Conservation (phyloP, 2,329 filamentous ascomycete species). For the Botryosphaeria dothidea region DNA sequence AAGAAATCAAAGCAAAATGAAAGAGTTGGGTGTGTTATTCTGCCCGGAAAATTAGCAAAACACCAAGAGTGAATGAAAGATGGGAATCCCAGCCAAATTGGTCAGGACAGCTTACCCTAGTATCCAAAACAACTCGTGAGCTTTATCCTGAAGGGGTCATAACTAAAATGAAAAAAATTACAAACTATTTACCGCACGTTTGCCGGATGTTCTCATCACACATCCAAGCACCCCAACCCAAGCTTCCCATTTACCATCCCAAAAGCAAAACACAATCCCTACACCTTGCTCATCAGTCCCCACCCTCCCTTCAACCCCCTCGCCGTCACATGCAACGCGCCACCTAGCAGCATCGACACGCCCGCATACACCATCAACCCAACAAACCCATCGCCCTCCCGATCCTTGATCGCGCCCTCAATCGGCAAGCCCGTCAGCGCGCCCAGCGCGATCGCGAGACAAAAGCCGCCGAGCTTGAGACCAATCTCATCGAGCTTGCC, state of each 20-base stretch:
- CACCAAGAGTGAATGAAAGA: too few species aligned
- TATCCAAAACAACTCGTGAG: too few species aligned
- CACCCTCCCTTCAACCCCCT: neutral
- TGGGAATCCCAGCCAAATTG: too few species aligned
- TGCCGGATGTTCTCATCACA: too few species aligned
- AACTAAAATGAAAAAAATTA: too few species aligned
- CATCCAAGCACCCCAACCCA: too few species aligned
- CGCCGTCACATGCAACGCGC: neutral
- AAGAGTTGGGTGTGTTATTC: too few species aligned
- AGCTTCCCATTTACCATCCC: too few species aligned
- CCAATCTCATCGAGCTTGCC: conserved; percentile 18
- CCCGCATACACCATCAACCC: conserved; percentile 14
- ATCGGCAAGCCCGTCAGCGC: conserved; percentile 21
- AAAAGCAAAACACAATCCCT: neutral
- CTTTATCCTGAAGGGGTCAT: too few species aligned
- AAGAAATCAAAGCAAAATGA: neutral
- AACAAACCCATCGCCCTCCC: neutral
- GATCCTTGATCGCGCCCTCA: conserved; percentile 21
- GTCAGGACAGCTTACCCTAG: too few species aligned
- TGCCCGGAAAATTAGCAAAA: too few species aligned
- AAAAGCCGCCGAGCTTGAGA: conserved; percentile 15
- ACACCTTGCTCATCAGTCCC: neutral
- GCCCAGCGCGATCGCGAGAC: conserved; percentile 17
- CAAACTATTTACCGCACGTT: too few species aligned
- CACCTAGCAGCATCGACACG: neutral